Evolutionary conservation across 108 stramenopile species (phyloP).

Genomic region (Hondaea fermentalgiana): DNA sequence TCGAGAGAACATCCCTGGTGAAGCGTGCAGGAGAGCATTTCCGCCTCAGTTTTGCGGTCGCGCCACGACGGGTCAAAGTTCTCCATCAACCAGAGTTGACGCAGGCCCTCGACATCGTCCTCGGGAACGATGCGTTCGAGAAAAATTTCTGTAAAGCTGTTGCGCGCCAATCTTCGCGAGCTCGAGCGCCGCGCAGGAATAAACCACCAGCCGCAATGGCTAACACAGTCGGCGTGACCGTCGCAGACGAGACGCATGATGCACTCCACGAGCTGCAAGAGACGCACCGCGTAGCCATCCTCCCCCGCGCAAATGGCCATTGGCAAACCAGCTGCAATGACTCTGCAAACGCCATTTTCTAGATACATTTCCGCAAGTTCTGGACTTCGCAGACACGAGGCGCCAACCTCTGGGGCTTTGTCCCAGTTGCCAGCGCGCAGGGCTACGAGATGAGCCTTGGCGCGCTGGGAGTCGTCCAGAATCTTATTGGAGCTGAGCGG

Average conservation of each 20-base stretch:
- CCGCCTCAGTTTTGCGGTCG: neutral
- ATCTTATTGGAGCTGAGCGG: neutral
- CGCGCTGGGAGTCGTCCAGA: neutral
- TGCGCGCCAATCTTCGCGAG: neutral
- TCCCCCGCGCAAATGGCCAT: constrained; percentile 15
- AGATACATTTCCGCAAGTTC: neutral
- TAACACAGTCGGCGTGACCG: neutral
- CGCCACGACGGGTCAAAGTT: constrained; percentile 17
- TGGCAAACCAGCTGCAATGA: neutral
- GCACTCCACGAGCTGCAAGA: neutral
- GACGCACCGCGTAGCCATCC: neutral
- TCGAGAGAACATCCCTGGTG: neutral
- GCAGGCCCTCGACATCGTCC: neutral
- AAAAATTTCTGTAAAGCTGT: neutral
- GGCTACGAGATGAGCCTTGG: neutral
- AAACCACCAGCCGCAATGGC: constrained; percentile 12
- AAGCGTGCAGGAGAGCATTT: neutral
- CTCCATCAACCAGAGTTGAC: neutral
- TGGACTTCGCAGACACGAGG: neutral
- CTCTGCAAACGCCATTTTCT: neutral
- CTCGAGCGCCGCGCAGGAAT: neutral
- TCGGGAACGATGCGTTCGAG: neutral
- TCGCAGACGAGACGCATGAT: constrained; percentile 1
- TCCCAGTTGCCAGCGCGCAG: constrained; percentile 7
- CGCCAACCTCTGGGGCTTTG: neutral